A percentile compares a stretch with the other conserved stretches of the same genome.
Evolutionary conservation across 2,329 filamentous ascomycete species (phyloP).

Genomic region (Colletotrichum orbiculare): DNA sequence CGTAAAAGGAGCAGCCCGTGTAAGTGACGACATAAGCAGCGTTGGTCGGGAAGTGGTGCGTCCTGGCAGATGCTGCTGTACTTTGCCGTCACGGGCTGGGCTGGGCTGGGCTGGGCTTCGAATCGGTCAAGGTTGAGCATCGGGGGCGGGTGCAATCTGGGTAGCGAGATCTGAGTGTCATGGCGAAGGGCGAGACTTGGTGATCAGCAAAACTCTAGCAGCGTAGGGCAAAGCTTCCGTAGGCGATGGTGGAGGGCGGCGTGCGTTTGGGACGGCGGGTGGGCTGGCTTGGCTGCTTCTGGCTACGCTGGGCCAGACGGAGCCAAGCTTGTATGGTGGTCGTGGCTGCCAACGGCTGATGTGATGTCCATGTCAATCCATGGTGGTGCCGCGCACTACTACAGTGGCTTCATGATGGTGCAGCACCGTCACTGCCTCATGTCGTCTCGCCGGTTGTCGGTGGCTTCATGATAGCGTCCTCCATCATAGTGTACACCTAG

Average conservation of each 20-base stretch:
- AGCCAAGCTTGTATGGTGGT: too few relatives aligned
- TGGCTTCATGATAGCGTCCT: not conserved
- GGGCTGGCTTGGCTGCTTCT: not conserved
- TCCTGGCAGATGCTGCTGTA: constrained; percentile 4
- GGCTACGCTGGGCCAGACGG: not conserved
- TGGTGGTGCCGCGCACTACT: too few relatives aligned
- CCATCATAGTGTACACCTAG: not conserved
- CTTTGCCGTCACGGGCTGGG: too few relatives aligned
- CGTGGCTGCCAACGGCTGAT: too few relatives aligned
- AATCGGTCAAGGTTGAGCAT: not conserved
- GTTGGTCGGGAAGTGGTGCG: constrained; percentile 4
- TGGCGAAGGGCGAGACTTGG: constrained; percentile 1
- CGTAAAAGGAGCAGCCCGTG: too few relatives aligned
- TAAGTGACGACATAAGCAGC: constrained; percentile 10
- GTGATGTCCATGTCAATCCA: too few relatives aligned
- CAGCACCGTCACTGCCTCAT: not conserved
- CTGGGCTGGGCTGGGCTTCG: too few relatives aligned
- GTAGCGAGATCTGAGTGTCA: constrained; percentile 20
- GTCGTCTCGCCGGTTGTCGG: not conserved
- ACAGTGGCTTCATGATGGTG: too few relatives aligned
- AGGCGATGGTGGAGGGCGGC: too few relatives aligned
- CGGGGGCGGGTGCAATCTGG: not conserved
- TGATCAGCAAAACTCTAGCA: constrained; percentile 22
- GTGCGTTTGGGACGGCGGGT: not conserved
- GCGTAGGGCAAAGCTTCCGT: constrained; percentile 17